Conservation (phyloP, 306 rosid genomes). For the Medicago ruthenica region DNA sequence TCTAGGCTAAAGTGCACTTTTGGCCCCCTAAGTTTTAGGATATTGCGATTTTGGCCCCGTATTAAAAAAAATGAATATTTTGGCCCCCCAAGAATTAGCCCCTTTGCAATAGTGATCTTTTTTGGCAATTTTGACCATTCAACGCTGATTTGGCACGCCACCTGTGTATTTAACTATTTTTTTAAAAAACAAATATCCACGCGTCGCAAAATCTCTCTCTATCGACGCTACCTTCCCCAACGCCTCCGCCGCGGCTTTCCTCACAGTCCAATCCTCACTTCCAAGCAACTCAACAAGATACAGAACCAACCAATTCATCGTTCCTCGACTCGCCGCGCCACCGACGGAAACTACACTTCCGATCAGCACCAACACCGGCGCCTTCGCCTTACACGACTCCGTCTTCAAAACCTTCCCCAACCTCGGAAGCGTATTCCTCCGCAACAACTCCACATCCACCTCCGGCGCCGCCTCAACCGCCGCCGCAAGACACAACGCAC, state of each 20-base stretch:
- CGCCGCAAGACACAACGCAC: constrained; percentile 90
- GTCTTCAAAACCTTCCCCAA: constrained; percentile 81
- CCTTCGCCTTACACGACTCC: constrained; percentile 79
- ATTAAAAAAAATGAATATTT: too few relatives aligned
- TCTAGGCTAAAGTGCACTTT: too few relatives aligned
- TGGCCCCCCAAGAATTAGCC: too few relatives aligned
- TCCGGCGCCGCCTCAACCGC: constrained; percentile 85
- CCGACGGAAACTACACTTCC: constrained; percentile 77
- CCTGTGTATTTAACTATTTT: too few relatives aligned
- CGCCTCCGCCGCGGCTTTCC: constrained; percentile 91
- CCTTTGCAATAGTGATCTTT: too few relatives aligned
- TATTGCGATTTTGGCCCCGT: too few relatives aligned
- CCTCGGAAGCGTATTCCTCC: constrained; percentile 62
- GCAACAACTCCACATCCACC: constrained; percentile 61
- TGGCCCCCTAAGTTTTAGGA: too few relatives aligned
- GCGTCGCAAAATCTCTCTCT: constrained; percentile 69
- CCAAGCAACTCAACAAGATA: constrained; percentile 69
- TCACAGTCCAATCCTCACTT: constrained; percentile 88
- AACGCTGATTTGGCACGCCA: too few relatives aligned
- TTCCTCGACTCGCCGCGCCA: constrained; percentile 70
- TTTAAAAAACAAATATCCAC: too few relatives aligned
- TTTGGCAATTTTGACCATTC: too few relatives aligned
- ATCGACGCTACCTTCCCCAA: constrained; percentile 70
- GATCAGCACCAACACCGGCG: constrained; percentile 73
- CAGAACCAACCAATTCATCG: constrained; percentile 86